phyloP scores from a whole-genome alignment of 495 filamentous ascomycete genomes.

The Hypoxylon fuscum region DNA sequence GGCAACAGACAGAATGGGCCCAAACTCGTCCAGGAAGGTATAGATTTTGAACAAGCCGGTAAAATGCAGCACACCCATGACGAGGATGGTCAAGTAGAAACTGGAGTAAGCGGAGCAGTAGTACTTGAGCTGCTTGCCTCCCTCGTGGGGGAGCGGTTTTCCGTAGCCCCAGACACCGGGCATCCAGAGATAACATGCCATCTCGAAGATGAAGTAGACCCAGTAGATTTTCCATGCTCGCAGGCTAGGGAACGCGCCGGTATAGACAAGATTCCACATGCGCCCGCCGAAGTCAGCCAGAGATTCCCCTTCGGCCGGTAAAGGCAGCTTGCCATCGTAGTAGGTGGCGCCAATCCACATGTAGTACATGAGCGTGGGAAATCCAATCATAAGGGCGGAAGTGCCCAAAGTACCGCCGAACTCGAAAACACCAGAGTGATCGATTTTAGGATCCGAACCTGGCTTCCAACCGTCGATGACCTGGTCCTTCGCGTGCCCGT shows the following conservation, averaged over 20 bases:
- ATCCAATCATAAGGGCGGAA: slow-evolving; percentile 85
- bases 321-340: slow-evolving; percentile 84
- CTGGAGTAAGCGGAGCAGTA: slow-evolving; percentile 90
- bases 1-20: slow-evolving; percentile 86
- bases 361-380: slow-evolving; percentile 95
- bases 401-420: slow-evolving; percentile 87
- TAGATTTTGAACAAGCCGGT: slow-evolving; percentile 89
- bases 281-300: slow-evolving; percentile 72
- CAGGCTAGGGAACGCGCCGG: slow-evolving; percentile 78
- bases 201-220: slow-evolving; percentile 87
- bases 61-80: slow-evolving; percentile 75
- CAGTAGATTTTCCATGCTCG: slow-evolving; percentile 94
- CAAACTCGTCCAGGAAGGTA: slow-evolving; percentile 95
- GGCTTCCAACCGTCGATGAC: slow-evolving; percentile 73
- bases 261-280: slow-evolving; percentile 74
- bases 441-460: slow-evolving; percentile 78
- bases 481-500: slow-evolving; percentile 45
- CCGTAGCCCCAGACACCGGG: slow-evolving; percentile 86
- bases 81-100: slow-evolving; percentile 83
- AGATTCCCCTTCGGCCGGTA: slow-evolving; percentile 70
- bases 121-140: slow-evolving; percentile 85
- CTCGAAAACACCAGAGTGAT: slow-evolving; percentile 83
- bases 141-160: slow-evolving; percentile 83
- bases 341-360: slow-evolving; percentile 97
- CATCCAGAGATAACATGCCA: slow-evolving; percentile 78